Evolutionary conservation across 2,329 filamentous ascomycete species (phyloP).

Genomic region (Fusarium proliferatum): DNA sequence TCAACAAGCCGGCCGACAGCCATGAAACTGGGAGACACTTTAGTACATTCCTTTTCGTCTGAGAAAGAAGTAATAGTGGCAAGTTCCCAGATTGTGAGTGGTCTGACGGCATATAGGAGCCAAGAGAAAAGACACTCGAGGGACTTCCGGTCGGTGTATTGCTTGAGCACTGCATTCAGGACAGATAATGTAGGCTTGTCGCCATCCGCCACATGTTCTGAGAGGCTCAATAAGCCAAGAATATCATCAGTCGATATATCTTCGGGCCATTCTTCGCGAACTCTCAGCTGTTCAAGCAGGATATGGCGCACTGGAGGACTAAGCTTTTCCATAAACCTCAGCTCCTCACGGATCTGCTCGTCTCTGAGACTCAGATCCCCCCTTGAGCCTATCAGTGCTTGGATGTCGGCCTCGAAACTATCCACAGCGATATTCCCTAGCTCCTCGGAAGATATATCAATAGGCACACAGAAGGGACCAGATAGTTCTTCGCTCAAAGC

Average conservation of each 20-base stretch:
- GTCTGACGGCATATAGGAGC: constrained; percentile 8
- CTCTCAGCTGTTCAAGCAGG: too few species aligned
- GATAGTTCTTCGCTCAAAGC: neutral
- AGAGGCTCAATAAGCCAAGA: neutral
- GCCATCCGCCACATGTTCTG: neutral
- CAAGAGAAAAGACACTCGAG: neutral
- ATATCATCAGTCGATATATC: too few species aligned
- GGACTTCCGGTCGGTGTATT: neutral
- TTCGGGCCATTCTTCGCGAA: too few species aligned
- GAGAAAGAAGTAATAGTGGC: neutral
- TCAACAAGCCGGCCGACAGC: neutral
- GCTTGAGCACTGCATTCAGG: neutral
- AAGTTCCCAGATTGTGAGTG: constrained; percentile 8
- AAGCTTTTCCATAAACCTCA: neutral
- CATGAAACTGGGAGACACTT: neutral
- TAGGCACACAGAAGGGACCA: neutral
- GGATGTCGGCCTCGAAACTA: rapidly evolving
- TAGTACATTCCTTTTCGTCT: rapidly evolving
- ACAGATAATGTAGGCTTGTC: neutral
- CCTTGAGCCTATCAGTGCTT: neutral
- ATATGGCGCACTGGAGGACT: too few species aligned
- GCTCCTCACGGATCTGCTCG: rapidly evolving
- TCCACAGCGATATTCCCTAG: rapidly evolving
- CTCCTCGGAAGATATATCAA: neutral
- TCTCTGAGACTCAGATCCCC: rapidly evolving